phyloP scores from a whole-genome alignment of 768 basidiomycete genomes.

The Boletus speciosus region DNA sequence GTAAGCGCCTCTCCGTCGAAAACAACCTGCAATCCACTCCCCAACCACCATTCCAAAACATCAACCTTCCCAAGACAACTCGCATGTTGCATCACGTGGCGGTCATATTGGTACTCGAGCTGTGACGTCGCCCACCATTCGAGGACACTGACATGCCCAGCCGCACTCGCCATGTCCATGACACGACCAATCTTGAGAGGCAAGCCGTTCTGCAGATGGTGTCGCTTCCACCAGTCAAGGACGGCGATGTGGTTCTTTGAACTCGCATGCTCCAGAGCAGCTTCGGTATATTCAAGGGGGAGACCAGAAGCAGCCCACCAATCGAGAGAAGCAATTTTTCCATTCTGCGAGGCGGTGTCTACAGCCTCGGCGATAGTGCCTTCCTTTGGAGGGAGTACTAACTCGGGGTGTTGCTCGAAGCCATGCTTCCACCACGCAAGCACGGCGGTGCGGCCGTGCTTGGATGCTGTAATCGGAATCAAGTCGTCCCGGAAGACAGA shows the following conservation, averaged over 20 bases:
- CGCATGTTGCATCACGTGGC: conserved; percentile 71
- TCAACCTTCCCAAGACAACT: conserved; percentile 78
- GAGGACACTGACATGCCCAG: conserved; percentile 69
- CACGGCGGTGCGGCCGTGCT: conserved; percentile 66
- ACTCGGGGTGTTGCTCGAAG: conserved; percentile 56
- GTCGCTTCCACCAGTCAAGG: conserved; percentile 80
- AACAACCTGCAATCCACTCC: conserved; percentile 69
- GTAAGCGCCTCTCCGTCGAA: conserved; percentile 80
- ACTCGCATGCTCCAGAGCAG: conserved; percentile 75
- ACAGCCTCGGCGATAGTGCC: conserved; percentile 64
- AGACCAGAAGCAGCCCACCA: conserved; percentile 77
- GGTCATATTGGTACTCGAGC: conserved; percentile 76
- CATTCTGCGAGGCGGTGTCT: conserved; percentile 75
- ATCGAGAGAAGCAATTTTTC: conserved; percentile 69
- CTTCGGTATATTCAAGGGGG: conserved; percentile 72
- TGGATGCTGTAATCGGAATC: conserved; percentile 75
- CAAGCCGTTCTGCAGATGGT: conserved; percentile 45
- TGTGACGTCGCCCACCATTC: conserved; percentile 85
- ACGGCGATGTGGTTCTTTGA: conserved; percentile 73
- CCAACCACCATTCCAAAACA: conserved; percentile 81
- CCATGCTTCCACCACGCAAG: conserved; percentile 81
- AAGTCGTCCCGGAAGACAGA: conserved; percentile 62
- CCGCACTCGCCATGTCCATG: conserved; percentile 81
- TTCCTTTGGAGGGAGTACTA: conserved; percentile 52
- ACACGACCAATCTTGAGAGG: conserved; percentile 79